Base-by-base conservation (phyloP, 371 early-diverging fungal species). In the Mortierella sp. region DNA sequence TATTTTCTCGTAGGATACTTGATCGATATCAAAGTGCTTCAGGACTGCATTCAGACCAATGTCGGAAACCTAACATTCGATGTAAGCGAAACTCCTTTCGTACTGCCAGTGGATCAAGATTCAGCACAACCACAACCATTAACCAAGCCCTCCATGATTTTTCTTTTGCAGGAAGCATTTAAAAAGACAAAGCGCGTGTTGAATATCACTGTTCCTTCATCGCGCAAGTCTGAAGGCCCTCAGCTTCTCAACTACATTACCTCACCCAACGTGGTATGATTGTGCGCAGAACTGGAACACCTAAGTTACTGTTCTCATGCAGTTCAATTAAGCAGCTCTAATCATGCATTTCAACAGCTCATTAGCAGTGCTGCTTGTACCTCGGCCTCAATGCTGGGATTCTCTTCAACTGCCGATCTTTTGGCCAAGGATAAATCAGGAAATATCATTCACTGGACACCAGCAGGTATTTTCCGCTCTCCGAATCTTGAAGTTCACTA, bases 311-410 rank as follows among this genome's bases (percentile, higher is more conserved):
- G n/a, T n/a, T n/a, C n/a, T n/a, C n/a, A n/a, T 52, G 34, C 19
- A 11, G 2, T n/a, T 39, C 12, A 6, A 52, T 48, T 9, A 17
- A 28, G 48, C 17, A 41, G 23, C 30, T 49, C 50, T 58, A 46
- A 50, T 41, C 37, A 28, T 19, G 49, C 24, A 1, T 3, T 19
- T 6, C 26, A 19, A 48, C 49, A 87, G 88, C 78, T 92, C 9
- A 88, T 92, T 43, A 86, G 92, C 83, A 89, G 89, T 62, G 92
- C 92, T 8, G 92, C 91, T 3, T 88, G 86, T 55, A 86, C 87
- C 19, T 88, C 91, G 4, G 86, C 87, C 21, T 89, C 92, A 0
- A 85, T 86, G 44, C 66, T 84, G 15, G 85, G 86, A 6, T 67
- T 92, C 24, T 92, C 85, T 51, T 86, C 84, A 39, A 75, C 81